Conservation (phyloP, 2,329 filamentous ascomycete genomes). For the Orbilia blumenaviensis region DNA sequence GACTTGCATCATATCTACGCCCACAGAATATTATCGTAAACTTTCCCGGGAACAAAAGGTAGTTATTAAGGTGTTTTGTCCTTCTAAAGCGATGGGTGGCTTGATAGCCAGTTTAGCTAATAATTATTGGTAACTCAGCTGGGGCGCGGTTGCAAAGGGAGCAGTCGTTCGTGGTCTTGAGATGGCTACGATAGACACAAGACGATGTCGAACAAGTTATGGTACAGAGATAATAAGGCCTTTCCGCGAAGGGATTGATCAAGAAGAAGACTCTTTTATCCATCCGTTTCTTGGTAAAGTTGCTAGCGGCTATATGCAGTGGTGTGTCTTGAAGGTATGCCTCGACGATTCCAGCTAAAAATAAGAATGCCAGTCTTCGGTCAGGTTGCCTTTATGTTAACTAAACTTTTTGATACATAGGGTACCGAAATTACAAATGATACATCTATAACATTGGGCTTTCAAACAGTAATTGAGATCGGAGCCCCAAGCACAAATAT, state of each 20-base stretch:
- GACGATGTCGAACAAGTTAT: constrained; percentile 3
- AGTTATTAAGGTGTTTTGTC: too few species aligned
- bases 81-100: too few species aligned
- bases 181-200: not conserved
- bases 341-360: not conserved
- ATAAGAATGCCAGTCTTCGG: too few species aligned
- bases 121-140: too few species aligned
- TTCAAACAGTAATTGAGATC: too few species aligned
- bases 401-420: not conserved
- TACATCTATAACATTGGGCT: not conserved
- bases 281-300: not conserved
- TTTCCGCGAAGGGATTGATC: too few species aligned
- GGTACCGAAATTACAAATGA: constrained; percentile 3
- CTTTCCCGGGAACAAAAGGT: too few species aligned
- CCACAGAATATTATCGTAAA: constrained; percentile 7
- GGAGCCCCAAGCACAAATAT: not conserved
- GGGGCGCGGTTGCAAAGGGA: constrained; percentile 13
- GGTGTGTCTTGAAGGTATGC: not conserved
- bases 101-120: too few species aligned
- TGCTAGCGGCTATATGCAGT: not conserved
- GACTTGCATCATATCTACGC: not conserved
- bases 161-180: constrained; percentile 11
- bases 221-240: not conserved
- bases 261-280: not conserved
- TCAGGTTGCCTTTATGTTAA: not conserved